phyloP scores from a whole-genome alignment of 345 rosid genomes.

The Litchi chinensis region DNA sequence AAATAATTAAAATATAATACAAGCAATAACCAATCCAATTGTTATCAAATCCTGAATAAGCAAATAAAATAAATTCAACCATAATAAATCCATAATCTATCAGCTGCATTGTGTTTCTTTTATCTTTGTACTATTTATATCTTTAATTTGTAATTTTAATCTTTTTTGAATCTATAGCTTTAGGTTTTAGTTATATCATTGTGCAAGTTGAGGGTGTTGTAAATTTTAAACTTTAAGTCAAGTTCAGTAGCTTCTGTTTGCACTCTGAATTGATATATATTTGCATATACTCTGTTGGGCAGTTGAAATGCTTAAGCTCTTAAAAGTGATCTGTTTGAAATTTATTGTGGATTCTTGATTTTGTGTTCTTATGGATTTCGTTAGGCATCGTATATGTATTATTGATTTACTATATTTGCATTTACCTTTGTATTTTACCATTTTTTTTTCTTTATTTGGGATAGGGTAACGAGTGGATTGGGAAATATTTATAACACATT shows the following conservation, averaged over 20 bases:
- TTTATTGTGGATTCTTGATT: not conserved
- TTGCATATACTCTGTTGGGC: not conserved
- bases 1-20: no score
- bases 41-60: not conserved
- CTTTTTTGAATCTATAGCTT: not conserved
- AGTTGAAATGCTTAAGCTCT: not conserved
- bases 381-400: not conserved
- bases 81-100: not conserved
- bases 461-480: no score
- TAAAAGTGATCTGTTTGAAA: not conserved
- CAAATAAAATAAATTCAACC: not conserved
- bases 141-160: not conserved
- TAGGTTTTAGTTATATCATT: not conserved
- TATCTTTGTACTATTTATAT: no score
- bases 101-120: not conserved
- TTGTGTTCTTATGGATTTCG: not conserved
- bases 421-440: not conserved
- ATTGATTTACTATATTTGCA: not conserved
- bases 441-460: no score
- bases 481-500: not conserved
- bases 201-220: not conserved
- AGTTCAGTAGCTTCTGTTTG: not conserved
- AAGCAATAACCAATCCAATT: not conserved
- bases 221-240: not conserved
- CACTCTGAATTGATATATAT: not conserved